Base-by-base conservation (phyloP, 208 protist genomes). In the Acanthamoeba castellanii region DNA sequence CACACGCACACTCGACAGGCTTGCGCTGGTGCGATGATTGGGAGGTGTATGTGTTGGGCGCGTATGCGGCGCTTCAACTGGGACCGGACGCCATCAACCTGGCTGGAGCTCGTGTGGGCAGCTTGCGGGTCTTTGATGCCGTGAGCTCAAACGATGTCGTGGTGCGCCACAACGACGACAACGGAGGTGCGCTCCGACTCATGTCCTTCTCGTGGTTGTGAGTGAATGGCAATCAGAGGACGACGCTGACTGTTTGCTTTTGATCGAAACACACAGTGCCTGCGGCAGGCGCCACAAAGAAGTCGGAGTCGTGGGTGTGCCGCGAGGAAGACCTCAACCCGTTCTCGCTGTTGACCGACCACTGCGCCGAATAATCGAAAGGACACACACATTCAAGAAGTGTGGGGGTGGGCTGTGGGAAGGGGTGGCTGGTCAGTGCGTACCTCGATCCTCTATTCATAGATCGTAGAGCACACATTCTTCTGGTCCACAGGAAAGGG, bases 71-170 rank as follows among this genome's bases (percentile, higher is more conserved):
- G 6, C 82, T 89, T 3, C 82, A 89, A 27, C 30, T 89, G 14
- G 82, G 82, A n/a, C 82, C 82, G 50, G 55, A 89, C 34, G 82
- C 82, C 27, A 66, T 57, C 82, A 89, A 89, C 55, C 27, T 89
- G 14, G 55, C 55, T 1, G 82, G 82, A 0, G 82, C 82, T 30
- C 82, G 82, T n/a, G 50, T 34, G 16, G 82, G 50, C 42, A 64
- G 82, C 45, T 37, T 68, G n/a, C 37, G 82, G 11, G 55, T 34
- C 30, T 66, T 68, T 64, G 82, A 89, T 64, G 37, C 82, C 37
- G 14, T 89, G 47, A 68, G 45, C 50, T 27, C 55, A 2, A 27
- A 32, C 82, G 82, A 89, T 34, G 34, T 45, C 11, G 50, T 52
- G 9, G 27, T 84, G 30, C 7, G 45, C 16, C 37, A 37, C 20